Evolutionary conservation across 2,329 filamentous ascomycete species (phyloP).

Genomic region (Botryotinia narcissicola): DNA sequence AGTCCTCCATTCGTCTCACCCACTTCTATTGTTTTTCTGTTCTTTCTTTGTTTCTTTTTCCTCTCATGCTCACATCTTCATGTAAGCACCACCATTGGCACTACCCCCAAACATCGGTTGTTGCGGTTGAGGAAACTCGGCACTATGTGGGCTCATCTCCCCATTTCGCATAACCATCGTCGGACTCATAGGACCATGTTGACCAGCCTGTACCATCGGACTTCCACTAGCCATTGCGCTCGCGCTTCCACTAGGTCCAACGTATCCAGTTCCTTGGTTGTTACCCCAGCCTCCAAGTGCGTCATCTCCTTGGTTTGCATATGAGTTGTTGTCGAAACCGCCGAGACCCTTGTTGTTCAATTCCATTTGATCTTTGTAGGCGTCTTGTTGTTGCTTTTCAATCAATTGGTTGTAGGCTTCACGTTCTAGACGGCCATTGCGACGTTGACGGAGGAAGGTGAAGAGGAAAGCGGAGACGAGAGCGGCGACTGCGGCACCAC

Average conservation of each 20-base stretch:
- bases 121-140: conserved; percentile 3
- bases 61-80: not conserved
- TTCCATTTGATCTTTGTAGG: conserved; percentile 34
- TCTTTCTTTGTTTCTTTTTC: not conserved
- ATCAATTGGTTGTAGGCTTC: conserved; percentile 38
- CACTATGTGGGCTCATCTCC: conserved; percentile 2
- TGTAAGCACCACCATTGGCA: conserved; percentile 1
- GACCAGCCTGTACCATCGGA: not conserved
- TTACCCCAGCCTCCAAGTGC: conserved; percentile 34
- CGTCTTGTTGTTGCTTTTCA: conserved; percentile 36
- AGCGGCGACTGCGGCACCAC: conserved; percentile 46
- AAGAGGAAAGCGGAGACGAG: conserved; percentile 46
- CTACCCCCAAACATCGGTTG: conserved; percentile 5
- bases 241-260: conserved; percentile 11
- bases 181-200: conserved; percentile 1
- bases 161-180: not conserved
- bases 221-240: conserved; percentile 8
- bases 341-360: conserved; percentile 36
- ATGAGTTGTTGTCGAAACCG: conserved; percentile 31
- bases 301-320: conserved; percentile 32
- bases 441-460: conserved; percentile 56
- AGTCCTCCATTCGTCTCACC: not conserved
- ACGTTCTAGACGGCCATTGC: conserved; percentile 52
- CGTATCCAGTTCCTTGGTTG: conserved; percentile 18
- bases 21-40: not conserved